A percentile compares a stretch with the other conserved stretches of the same genome.
These are phyloP conservation scores for Phytophthora boehmeriae DNA, from an alignment of 352 stramenopile genomes.

Conservation along the genomic window DNA sequence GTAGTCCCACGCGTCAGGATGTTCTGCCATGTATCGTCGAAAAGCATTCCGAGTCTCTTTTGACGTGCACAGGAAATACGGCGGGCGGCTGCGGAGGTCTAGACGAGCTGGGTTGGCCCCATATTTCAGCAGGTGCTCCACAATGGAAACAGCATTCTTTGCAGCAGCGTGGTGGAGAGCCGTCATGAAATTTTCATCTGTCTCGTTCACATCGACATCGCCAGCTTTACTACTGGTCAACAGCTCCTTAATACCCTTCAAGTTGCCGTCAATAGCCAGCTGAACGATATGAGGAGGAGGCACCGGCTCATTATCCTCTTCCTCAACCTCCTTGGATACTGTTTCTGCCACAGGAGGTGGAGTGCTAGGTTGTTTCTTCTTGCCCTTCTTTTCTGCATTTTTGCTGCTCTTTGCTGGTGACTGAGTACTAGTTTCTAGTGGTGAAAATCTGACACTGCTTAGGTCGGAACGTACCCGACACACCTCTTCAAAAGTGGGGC, in stretches of 20 bases:
- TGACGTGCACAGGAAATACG: constrained; percentile 90
- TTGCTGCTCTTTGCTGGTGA: constrained; percentile 27
- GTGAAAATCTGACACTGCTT: constrained; percentile 66
- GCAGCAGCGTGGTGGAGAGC: constrained; percentile 74
- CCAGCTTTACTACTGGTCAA: constrained; percentile 28
- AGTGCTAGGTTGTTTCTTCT: constrained; percentile 16
- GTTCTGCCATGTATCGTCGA: constrained; percentile 81
- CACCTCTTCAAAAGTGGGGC: constrained; percentile 88
- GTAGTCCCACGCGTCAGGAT: constrained; percentile 88
- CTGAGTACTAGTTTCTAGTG: constrained; percentile 35
- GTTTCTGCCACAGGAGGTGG: not conserved
- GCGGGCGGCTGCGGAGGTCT: constrained; percentile 78
- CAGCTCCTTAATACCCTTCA: constrained; percentile 46
- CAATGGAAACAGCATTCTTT: constrained; percentile 47
- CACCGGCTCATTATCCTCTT: constrained; percentile 25
- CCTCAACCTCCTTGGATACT: constrained; percentile 7
- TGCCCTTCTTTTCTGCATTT: constrained; percentile 36
- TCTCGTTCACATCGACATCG: constrained; percentile 52
- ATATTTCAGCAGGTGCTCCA: constrained; percentile 78
- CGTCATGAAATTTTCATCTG: constrained; percentile 77
- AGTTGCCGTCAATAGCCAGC: constrained; percentile 39
- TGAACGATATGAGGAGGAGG: constrained; percentile 46
- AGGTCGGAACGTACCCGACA: constrained; percentile 77
- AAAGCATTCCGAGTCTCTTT: constrained; percentile 94
- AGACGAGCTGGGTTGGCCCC: constrained; percentile 86